Evolutionary conservation across 2,329 filamentous ascomycete species (phyloP).

Genomic region (Fusarium fracticaudum): DNA sequence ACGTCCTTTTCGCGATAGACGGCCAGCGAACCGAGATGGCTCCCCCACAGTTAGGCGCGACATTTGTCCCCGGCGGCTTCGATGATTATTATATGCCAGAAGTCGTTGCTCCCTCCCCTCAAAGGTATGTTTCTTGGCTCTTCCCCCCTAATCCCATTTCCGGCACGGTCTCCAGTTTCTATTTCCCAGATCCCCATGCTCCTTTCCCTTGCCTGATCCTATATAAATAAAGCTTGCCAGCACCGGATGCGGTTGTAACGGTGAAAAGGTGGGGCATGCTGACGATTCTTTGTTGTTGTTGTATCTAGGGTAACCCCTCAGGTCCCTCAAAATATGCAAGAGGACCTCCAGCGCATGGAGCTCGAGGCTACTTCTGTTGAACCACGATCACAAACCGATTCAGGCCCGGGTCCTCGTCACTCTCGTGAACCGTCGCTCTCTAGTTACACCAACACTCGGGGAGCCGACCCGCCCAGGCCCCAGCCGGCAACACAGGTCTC

Average conservation of each 20-base stretch:
- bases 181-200: slow-evolving; percentile 31
- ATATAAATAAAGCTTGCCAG: slow-evolving; percentile 32
- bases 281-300: slow-evolving; percentile 48
- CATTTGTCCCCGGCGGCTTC: slow-evolving; percentile 66
- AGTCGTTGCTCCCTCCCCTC: slow-evolving; percentile 65
- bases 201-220: slow-evolving; percentile 20
- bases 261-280: slow-evolving; percentile 50
- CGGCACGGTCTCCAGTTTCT: slow-evolving; percentile 27
- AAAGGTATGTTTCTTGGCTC: slow-evolving; percentile 58
- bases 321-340: slow-evolving; percentile 96
- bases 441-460: slow-evolving; percentile 48
- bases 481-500: slow-evolving; percentile 47
- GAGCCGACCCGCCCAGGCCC: slow-evolving; percentile 43
- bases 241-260: slow-evolving; percentile 41
- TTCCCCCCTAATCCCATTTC: slow-evolving; percentile 29
- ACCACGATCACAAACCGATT: slow-evolving; percentile 46
- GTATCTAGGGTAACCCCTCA: slow-evolving; percentile 85
- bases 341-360: slow-evolving; percentile 91
- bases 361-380: slow-evolving; percentile 71
- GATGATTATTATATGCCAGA: slow-evolving; percentile 71
- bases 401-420: slow-evolving; percentile 49
- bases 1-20: slow-evolving; percentile 44
- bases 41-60: slow-evolving; percentile 58
- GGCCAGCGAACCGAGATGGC: slow-evolving; percentile 41
- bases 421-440: slow-evolving; percentile 57